Base-by-base conservation (phyloP, 257 asterid genomes). In the Catharanthus roseus region DNA sequence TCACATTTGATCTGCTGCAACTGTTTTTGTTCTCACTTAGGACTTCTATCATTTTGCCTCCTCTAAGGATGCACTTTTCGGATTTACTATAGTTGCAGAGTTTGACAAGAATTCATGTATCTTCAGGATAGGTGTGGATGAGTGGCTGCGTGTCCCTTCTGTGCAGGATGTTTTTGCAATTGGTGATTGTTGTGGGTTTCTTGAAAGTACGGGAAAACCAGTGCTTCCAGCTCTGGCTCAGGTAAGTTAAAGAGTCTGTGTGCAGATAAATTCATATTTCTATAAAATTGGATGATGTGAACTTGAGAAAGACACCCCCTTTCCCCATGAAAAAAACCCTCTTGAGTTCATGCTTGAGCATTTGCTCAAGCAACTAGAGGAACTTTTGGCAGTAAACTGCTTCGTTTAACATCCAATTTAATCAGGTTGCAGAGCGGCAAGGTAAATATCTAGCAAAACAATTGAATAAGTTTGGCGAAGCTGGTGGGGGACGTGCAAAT, bases 171-270 rank as follows among this genome's bases (percentile, higher is more conserved):
- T 86, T 74, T 91, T 83, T 82, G 89, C 99, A 39, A 84, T 91
- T 57, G 99, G 99, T 73, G 99, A 95, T 79, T 95, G 97, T 71
- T 76, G 96, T 55, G 99, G 99, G 31, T 95, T 95, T 67, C 97
- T 95, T 34, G 97, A 91, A 80, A 86, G 87, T 77, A 88, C 96
- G 5, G 96, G 97, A 80, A 95, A 72, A 75, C 88, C 92, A 10
- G 99, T 95, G 66, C 99, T 95, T 82, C 99, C 97, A 62, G 99
- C 97, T 66, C 77, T 95, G 65, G 99, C 99, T 63, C 97, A 95
- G 89, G 97, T 85, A 68, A 77, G 67, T 62, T 71, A 42, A 67
- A 58, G 42, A 67, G 44, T 2, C 58, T 19, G 2, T 57, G 16
- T n/a, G 19, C 2, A 13, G n/a, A n/a, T n/a, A n/a, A n/a, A n/a